Evolutionary conservation across 2,329 filamentous ascomycete species (phyloP).

Genomic region (Fusarium buxicola): DNA sequence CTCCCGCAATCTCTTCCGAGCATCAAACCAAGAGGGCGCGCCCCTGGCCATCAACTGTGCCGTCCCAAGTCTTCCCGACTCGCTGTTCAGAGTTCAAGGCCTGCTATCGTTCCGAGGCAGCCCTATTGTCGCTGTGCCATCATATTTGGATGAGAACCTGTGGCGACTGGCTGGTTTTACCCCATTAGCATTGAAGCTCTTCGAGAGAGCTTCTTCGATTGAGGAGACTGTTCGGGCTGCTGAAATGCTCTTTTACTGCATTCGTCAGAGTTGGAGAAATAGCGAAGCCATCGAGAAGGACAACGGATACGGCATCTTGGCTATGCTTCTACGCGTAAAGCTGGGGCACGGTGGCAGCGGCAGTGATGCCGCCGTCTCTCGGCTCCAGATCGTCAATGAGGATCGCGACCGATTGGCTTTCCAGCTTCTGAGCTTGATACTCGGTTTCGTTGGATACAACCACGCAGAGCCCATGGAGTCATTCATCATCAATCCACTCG

Average conservation of each 20-base stretch:
- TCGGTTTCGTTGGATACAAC: conserved; percentile 91
- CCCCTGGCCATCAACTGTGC: conserved; percentile 90
- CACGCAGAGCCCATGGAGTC: conserved; percentile 83
- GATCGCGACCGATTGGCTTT: conserved; percentile 68
- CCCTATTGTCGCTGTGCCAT: conserved; percentile 83
- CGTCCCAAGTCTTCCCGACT: conserved; percentile 87
- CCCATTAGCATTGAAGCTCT: conserved; percentile 83
- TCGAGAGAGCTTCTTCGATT: conserved; percentile 79
- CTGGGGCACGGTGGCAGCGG: conserved; percentile 65
- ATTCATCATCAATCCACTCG: conserved; percentile 94
- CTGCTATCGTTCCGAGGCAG: conserved; percentile 85
- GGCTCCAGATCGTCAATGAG: conserved; percentile 60
- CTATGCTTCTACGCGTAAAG: conserved; percentile 85
- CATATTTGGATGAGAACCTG: conserved; percentile 88
- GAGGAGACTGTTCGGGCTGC: conserved; percentile 81
- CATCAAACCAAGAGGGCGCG: conserved; percentile 65
- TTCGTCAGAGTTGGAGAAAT: conserved; percentile 94
- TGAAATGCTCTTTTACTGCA: conserved; percentile 85
- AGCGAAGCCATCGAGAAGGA: conserved; percentile 98
- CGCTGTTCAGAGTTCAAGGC: conserved; percentile 82
- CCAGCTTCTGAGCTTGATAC: conserved; percentile 78
- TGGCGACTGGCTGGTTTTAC: conserved; percentile 96
- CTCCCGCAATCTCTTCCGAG: conserved; percentile 66
- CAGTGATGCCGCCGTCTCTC: conserved; percentile 49
- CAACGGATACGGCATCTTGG: conserved; percentile 90